phyloP scores from a whole-genome alignment of 768 basidiomycete genomes.

The Pleurotus sapidus region DNA sequence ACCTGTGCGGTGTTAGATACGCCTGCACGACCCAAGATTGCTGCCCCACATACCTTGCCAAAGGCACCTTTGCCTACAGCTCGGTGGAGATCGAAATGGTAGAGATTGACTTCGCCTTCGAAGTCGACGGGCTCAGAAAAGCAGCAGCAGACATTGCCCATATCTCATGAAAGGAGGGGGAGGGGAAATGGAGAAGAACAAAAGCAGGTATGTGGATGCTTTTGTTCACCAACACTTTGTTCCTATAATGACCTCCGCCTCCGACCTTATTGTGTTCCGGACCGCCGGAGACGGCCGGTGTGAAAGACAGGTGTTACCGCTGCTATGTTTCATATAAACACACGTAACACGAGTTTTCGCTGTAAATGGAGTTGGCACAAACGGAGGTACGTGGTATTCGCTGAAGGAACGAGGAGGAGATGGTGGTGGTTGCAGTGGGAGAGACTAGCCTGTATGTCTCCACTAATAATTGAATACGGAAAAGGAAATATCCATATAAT shows the following conservation, averaged over 20 bases:
- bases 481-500: background rate
- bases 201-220: slow-evolving; percentile 2
- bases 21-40: slow-evolving; percentile 7
- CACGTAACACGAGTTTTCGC: background rate
- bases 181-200: slow-evolving; percentile 24
- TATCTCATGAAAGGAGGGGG: slow-evolving; percentile 35
- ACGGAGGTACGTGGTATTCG: background rate
- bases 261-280: slow-evolving; percentile 9
- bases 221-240: slow-evolving; percentile 7
- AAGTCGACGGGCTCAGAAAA: slow-evolving; percentile 83
- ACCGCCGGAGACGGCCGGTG: slow-evolving; percentile 8
- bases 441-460: too few species aligned
- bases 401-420: slow-evolving; percentile 1
- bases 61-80: slow-evolving; percentile 97
- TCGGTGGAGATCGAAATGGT: slow-evolving; percentile 94
- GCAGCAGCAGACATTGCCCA: slow-evolving; percentile 54
- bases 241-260: slow-evolving; percentile 6
- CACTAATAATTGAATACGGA: background rate
- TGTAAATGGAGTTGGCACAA: background rate
- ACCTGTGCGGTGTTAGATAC: slow-evolving; percentile 50
- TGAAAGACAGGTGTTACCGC: slow-evolving; percentile 7
- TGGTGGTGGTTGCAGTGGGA: background rate
- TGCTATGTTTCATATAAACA: slow-evolving; percentile 4
- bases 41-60: slow-evolving; percentile 72
- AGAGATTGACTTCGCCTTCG: slow-evolving; percentile 82